A percentile compares a stretch with the other conserved stretches of the same genome.
phyloP scores from a whole-genome alignment of 2,329 filamentous ascomycete genomes.

The Nothophaeocryptopus gaeumannii region DNA sequence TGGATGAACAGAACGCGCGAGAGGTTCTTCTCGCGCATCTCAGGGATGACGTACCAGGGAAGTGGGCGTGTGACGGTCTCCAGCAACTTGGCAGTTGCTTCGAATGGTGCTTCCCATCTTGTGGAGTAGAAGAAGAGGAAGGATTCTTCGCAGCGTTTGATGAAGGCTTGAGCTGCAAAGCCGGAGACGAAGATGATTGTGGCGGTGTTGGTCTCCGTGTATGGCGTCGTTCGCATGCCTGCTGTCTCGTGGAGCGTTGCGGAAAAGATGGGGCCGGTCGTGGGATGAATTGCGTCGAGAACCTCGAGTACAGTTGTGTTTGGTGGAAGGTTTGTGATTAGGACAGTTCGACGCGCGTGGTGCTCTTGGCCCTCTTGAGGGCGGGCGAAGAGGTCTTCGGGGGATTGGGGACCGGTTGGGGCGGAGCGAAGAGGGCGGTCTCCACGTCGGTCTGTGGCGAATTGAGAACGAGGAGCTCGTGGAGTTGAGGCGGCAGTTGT shows the following conservation, averaged over 20 bases:
- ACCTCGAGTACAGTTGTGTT: constrained; percentile 21
- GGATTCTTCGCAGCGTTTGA: constrained; percentile 5
- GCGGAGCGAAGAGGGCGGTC: background rate
- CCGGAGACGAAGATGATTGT: constrained; percentile 24
- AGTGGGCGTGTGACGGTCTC: constrained; percentile 11
- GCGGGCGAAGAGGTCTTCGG: constrained; percentile 11
- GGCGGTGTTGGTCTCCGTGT: constrained; percentile 19
- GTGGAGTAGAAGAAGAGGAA: constrained; percentile 9
- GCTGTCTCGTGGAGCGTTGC: constrained; percentile 19
- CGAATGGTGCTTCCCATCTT: background rate
- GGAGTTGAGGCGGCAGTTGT: background rate
- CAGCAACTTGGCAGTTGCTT: constrained; percentile 9
- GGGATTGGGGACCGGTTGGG: background rate
- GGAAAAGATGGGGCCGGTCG: constrained; percentile 20
- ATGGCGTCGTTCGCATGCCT: constrained; percentile 20
- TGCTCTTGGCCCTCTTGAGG: constrained; percentile 1
- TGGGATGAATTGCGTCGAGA: constrained; percentile 19
- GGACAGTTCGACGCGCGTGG: constrained; percentile 18
- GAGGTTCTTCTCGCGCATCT: constrained; percentile 7
- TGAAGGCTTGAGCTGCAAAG: constrained; percentile 15
- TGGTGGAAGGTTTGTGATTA: constrained; percentile 24
- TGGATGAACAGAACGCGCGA: constrained; percentile 13
- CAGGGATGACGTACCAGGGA: background rate
- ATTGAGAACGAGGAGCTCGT: no score
- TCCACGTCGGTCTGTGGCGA: no score